A percentile compares a stretch with the other conserved stretches of the same genome.
phyloP scores from a whole-genome alignment of 1,139 yeast genomes.

The Cylindricascospora bacillispora region DNA sequence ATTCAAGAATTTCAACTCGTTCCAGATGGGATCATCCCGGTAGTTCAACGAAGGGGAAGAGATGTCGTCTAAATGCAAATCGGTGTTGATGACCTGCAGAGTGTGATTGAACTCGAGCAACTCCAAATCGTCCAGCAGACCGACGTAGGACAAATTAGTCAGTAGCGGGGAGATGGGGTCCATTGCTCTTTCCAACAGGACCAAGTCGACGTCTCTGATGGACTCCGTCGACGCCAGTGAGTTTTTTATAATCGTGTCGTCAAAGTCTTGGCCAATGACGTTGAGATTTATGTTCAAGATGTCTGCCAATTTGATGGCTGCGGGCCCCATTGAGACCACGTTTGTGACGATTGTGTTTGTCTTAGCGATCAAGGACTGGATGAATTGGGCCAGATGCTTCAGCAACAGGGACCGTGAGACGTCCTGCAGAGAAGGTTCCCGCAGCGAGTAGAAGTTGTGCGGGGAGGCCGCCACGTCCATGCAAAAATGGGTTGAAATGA shows the following conservation, averaged over 20 bases:
- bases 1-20: constrained; percentile 49
- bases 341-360: neutral
- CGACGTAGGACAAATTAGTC: constrained; percentile 71
- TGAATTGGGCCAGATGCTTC: no score
- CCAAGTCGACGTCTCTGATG: constrained; percentile 45
- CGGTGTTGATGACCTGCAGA: constrained; percentile 25
- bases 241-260: constrained; percentile 1
- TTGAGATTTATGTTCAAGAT: neutral
- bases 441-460: no score
- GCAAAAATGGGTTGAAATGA: no score
- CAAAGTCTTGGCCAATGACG: neutral
- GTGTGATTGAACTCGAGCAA: constrained; percentile 36
- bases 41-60: constrained; percentile 17
- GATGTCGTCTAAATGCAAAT: constrained; percentile 10
- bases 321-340: neutral
- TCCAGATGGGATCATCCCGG: constrained; percentile 30
- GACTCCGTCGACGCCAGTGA: no score
- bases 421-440: no score
- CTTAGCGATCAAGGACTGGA: no score
- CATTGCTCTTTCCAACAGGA: constrained; percentile 65
- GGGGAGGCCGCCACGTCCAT: no score
- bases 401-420: no score
- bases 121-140: constrained; percentile 59
- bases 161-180: constrained; percentile 63
- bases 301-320: neutral